phyloP scores from a whole-genome alignment of 2,329 filamentous ascomycete genomes.

The Blastomyces emzantsi region DNA sequence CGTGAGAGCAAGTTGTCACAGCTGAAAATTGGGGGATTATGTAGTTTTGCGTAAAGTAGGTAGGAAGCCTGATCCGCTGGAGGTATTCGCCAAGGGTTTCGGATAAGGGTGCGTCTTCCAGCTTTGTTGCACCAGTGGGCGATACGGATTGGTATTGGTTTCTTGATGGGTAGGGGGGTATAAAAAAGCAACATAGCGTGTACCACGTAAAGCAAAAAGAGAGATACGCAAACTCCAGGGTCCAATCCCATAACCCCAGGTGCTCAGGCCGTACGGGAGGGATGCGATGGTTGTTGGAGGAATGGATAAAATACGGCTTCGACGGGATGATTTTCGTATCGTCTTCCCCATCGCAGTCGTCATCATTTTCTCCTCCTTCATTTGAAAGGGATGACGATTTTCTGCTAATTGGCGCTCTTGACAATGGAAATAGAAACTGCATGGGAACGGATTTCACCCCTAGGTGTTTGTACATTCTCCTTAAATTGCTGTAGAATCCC shows the following conservation, averaged over 20 bases:
- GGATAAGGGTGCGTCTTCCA: constrained; percentile 11
- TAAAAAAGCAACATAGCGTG: constrained; percentile 43
- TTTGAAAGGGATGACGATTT: constrained; percentile 3
- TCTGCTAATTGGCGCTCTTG: constrained; percentile 21
- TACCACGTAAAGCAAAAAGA: constrained; percentile 47
- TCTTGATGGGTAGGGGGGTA: constrained; percentile 29
- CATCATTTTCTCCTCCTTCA: constrained; percentile 11
- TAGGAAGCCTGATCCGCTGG: constrained; percentile 42
- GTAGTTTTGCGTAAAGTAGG: constrained; percentile 42
- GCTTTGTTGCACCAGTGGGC: background rate
- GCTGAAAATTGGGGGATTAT: constrained; percentile 48
- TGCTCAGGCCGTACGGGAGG: constrained; percentile 37
- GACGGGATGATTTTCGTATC: constrained; percentile 2
- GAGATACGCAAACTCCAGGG: constrained; percentile 40
- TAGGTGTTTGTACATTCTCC: constrained; percentile 49
- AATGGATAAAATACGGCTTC: constrained; percentile 43
- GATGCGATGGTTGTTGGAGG: constrained; percentile 46
- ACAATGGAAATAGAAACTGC: constrained; percentile 47
- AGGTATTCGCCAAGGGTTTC: constrained; percentile 46
- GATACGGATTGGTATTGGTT: constrained; percentile 8
- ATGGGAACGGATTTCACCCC: constrained; percentile 43
- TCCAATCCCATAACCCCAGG: constrained; percentile 30
- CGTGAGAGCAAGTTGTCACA: constrained; percentile 48
- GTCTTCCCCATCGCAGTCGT: background rate
- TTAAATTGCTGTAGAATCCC: constrained; percentile 49